Evolutionary conservation across 1,284 basidiomycete genomes (phyloP), one percentile per base, ranked within the genome.

Genomic region (Sanghuangporus sanghuang): DNA sequence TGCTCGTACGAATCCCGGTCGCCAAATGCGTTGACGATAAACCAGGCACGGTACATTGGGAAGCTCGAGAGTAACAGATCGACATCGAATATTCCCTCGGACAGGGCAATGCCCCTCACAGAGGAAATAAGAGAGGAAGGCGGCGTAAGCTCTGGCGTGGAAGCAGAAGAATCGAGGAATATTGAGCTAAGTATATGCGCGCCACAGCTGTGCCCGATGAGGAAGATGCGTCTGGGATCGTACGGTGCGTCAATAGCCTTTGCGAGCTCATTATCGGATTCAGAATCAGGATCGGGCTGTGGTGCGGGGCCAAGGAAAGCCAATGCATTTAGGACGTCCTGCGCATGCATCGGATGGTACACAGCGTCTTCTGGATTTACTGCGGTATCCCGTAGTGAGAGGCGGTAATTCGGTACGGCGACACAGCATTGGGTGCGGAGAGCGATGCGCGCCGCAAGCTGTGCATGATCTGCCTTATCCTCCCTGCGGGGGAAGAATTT

Each of bases 111-210:
- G 7, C 78, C 87, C 57, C 78, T 77, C 12, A 85, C 80, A 5
- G 82, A 76, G 46, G 68, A 67, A 44, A 86, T 72, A 9, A 92
- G 73, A 2, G 68, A 61, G 3, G 74, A 66, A 6, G 83, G 73
- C 0, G 89, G 87, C 9, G 72, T 71, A 35, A 87, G 76, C 16
- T 74, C 66, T 1, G 78, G 75, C 27, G 76, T 76, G 32, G 70
- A 66, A 1, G 70, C 63, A 6, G 78, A 75, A 9, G 86, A 82
- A 69, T 83, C 78, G 64, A 92, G 78, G 71, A 90, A 80, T 39
- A 92, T 82, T 59, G 85, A 83, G 40, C 82, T 73, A n/a, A 92
- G 75, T 78, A 93, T 92, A 73, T 93, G 91, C 3, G 91, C 88
- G 66, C 85, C 79, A 73, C 89, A 92, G 73, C 88, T 90, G 73